These are phyloP conservation scores for Lippia alba DNA, from an alignment of 305 asterid genomes.

Conservation along the genomic window DNA sequence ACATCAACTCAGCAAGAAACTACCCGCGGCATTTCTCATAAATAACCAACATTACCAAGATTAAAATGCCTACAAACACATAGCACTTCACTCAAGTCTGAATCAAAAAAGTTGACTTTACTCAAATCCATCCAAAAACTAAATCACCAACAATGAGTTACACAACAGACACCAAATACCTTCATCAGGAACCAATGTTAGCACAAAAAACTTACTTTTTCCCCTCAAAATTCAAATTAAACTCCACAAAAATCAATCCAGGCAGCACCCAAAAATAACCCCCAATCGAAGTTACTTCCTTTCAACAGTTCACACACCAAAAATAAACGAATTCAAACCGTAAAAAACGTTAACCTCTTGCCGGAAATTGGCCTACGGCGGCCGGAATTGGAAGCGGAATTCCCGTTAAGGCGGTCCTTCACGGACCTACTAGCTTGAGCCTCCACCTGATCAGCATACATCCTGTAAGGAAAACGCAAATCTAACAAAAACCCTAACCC, in stretches of 20 bases:
- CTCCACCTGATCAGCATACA: constrained; percentile 92
- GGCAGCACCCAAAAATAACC: constrained; percentile 14
- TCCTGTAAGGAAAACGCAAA: constrained; percentile 29
- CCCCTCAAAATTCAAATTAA: not conserved
- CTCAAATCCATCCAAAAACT: constrained; percentile 7
- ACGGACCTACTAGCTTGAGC: constrained; percentile 67
- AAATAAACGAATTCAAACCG: not conserved
- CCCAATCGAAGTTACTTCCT: constrained; percentile 5
- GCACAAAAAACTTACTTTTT: not conserved
- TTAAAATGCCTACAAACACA: constrained; percentile 17
- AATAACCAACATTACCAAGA: constrained; percentile 14
- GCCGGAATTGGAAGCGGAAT: constrained; percentile 47
- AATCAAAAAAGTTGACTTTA: not conserved
- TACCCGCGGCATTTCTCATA: not conserved
- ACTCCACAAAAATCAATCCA: not conserved
- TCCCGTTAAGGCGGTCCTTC: constrained; percentile 83
- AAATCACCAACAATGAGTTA: constrained; percentile 3
- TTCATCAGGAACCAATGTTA: too few relatives aligned
- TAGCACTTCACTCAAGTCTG: not conserved
- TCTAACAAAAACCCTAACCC: constrained; percentile 52
- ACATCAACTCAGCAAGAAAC: constrained; percentile 18
- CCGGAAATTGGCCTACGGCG: constrained; percentile 67
- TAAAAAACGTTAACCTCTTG: constrained; percentile 63
- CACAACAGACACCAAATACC: not conserved
- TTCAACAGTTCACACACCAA: not conserved